A percentile compares a stretch with the other conserved stretches of the same genome.
Conservation (phyloP, 2,329 filamentous ascomycete species). For the Verticillium klebahnii region DNA sequence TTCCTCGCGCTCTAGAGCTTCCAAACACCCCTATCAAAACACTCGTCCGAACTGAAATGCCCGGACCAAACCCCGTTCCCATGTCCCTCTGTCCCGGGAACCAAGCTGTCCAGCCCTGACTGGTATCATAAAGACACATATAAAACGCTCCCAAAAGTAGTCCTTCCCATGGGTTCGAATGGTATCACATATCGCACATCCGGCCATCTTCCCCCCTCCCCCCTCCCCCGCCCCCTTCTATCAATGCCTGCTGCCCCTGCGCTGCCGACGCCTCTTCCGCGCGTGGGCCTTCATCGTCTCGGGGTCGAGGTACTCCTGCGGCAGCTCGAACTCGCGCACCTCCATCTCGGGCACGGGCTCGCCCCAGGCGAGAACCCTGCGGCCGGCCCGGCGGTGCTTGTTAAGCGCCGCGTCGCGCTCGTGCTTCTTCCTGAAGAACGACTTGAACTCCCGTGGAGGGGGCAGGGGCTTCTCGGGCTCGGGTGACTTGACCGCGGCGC, state of each 20-base stretch:
- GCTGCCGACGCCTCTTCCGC: constrained; percentile 57
- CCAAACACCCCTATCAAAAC: background rate
- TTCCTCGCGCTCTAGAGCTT: background rate
- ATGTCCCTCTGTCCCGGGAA: background rate
- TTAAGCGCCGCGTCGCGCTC: constrained; percentile 76
- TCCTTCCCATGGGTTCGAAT: background rate
- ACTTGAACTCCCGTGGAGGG: constrained; percentile 63
- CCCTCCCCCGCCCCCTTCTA: background rate
- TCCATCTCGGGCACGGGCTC: constrained; percentile 69
- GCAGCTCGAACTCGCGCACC: constrained; percentile 70
- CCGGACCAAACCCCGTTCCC: background rate
- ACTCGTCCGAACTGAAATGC: background rate
- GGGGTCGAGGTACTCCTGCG: constrained; percentile 56
- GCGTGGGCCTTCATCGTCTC: constrained; percentile 55
- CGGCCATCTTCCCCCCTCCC: background rate
- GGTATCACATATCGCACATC: background rate
- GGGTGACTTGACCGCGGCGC: constrained; percentile 14
- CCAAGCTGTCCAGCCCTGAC: background rate
- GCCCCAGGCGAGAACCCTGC: constrained; percentile 76
- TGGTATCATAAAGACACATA: background rate
- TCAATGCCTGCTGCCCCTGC: constrained; percentile 43
- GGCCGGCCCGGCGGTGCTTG: constrained; percentile 62
- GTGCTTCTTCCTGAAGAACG: constrained; percentile 79
- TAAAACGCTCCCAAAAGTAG: background rate
- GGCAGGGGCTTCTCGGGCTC: constrained; percentile 21